phyloP scores from a whole-genome alignment of 2,329 filamentous ascomycete genomes.

The Pseudogymnoascus sp. region DNA sequence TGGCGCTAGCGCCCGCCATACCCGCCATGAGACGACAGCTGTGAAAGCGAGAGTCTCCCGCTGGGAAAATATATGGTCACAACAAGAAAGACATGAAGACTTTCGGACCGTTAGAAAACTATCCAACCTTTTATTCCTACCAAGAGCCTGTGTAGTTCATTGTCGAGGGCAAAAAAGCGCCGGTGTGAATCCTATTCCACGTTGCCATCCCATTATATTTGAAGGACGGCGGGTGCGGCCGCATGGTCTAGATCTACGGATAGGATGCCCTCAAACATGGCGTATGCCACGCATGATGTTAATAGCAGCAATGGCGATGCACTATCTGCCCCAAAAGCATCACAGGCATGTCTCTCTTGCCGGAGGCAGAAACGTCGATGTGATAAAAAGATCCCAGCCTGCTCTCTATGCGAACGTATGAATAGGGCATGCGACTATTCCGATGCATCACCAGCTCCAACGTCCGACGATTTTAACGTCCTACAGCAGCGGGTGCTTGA shows the following conservation, averaged over 20 bases:
- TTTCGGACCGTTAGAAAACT: not conserved
- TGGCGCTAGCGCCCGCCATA: conserved; percentile 6
- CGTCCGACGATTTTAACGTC: conserved; percentile 33
- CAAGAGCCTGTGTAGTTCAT: not conserved
- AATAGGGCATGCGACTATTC: conserved; percentile 35
- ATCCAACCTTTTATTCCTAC: not conserved
- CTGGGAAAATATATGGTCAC: not conserved
- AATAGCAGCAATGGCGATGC: not conserved
- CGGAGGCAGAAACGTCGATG: conserved; percentile 43
- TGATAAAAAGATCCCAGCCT: conserved; percentile 40
- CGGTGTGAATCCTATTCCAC: not conserved
- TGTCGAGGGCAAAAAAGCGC: not conserved
- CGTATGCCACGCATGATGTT: not conserved
- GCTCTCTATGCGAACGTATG: conserved; percentile 38
- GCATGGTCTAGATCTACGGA: not conserved
- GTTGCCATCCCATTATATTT: not conserved
- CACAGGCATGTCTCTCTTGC: conserved; percentile 36
- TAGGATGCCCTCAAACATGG: conserved; percentile 3
- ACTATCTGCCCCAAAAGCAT: conserved; percentile 23
- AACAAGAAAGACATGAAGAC: not conserved
- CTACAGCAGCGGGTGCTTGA: conserved; percentile 31
- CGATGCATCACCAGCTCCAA: conserved; percentile 29
- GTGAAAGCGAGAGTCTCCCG: not conserved
- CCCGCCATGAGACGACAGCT: conserved; percentile 1
- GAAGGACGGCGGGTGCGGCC: not conserved